Evolutionary conservation across 768 basidiomycete genomes (phyloP).

Genomic region (Termitomyces sp.): DNA sequence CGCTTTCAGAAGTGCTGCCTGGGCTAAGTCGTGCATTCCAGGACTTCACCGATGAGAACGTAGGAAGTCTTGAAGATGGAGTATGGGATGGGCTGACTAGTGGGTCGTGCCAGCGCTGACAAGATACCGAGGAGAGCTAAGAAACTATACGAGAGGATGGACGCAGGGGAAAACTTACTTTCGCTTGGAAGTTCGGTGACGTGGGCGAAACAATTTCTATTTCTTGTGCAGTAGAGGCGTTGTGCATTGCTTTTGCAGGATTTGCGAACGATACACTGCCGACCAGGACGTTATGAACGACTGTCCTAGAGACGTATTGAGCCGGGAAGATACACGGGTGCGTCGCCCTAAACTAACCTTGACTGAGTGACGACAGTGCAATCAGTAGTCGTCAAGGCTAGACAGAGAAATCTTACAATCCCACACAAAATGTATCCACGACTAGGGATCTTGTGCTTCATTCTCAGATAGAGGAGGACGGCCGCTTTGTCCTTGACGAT

Average conservation of each 20-base stretch:
- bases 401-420: slow-evolving; percentile 45
- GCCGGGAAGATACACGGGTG: background rate
- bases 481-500: slow-evolving; percentile 78
- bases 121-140: background rate
- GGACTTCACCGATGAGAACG: slow-evolving; percentile 24
- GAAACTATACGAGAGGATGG: slow-evolving; percentile 3
- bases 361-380: slow-evolving; percentile 3
- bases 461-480: slow-evolving; percentile 69
- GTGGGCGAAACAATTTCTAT: slow-evolving; percentile 66
- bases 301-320: slow-evolving; percentile 39
- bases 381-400: background rate
- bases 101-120: slow-evolving; percentile 65
- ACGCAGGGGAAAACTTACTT: slow-evolving; percentile 27
- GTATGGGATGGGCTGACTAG: slow-evolving; percentile 49
- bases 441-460: slow-evolving; percentile 75
- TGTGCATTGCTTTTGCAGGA: slow-evolving; percentile 73
- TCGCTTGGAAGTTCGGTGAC: slow-evolving; percentile 47
- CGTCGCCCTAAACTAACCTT: slow-evolving; percentile 9
- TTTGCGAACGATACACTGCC: slow-evolving; percentile 77
- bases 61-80: slow-evolving; percentile 30
- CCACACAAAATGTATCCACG: slow-evolving; percentile 72
- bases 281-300: slow-evolving; percentile 68
- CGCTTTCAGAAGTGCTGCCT: slow-evolving; percentile 10
- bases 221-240: slow-evolving; percentile 79
- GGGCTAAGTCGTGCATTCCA: slow-evolving; percentile 18